phyloP scores from a whole-genome alignment of 495 filamentous ascomycete genomes.

The Penicillium paxilli region DNA sequence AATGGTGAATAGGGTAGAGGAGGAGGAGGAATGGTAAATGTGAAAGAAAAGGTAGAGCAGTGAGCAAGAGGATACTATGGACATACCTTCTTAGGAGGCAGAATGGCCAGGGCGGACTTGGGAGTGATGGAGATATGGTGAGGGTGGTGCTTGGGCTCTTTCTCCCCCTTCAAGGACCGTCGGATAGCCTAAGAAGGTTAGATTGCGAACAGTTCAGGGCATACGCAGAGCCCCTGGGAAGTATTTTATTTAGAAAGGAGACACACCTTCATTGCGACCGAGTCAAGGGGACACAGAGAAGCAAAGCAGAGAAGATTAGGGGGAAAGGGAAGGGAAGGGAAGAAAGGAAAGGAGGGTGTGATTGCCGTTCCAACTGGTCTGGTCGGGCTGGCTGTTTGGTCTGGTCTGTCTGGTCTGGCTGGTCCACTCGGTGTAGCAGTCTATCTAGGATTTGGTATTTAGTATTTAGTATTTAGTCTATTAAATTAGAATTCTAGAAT shows the following conservation, averaged over 20 bases:
- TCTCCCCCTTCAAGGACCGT: constrained; percentile 85
- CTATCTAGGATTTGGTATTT: too few species aligned
- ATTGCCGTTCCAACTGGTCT: neutral
- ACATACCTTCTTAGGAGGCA: constrained; percentile 92
- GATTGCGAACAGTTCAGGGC: constrained; percentile 14
- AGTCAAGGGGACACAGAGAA: too few species aligned
- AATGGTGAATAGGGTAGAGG: neutral
- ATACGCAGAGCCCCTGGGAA: too few species aligned
- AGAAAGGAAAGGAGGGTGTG: neutral
- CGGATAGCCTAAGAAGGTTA: constrained; percentile 65
- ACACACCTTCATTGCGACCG: constrained; percentile 31
- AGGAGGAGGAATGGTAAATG: neutral
- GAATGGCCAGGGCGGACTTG: constrained; percentile 92
- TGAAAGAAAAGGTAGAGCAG: neutral
- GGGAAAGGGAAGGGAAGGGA: constrained; percentile 16
- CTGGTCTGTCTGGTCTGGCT: too few species aligned
- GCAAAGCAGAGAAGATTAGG: constrained; percentile 10
- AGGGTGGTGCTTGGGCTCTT: constrained; percentile 68
- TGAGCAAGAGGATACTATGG: neutral
- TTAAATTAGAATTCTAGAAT: too few species aligned
- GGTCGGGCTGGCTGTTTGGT: too few species aligned
- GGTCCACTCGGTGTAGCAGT: too few species aligned
- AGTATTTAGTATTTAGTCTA: too few species aligned
- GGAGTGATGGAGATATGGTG: constrained; percentile 86
- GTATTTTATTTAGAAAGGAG: too few species aligned